Evolutionary conservation across 2,329 filamentous ascomycete species (phyloP), one percentile per base, ranked within the genome.

Genomic region (Zymoseptoria passerinii): DNA sequence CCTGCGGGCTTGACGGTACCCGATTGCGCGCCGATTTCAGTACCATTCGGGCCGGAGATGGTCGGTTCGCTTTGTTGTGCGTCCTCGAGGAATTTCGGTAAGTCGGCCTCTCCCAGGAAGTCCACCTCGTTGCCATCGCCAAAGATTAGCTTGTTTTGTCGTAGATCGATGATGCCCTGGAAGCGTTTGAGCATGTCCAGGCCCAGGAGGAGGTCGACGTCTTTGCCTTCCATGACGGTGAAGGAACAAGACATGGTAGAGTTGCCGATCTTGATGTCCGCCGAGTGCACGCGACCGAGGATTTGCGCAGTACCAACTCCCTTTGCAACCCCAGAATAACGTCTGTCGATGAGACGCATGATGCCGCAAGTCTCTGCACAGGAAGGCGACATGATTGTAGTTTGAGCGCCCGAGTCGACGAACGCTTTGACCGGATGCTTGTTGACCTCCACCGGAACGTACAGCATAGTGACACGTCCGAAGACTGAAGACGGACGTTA

Each of bases 191-290:
- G 81, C 90, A 99, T 99, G 73, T 99, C 94, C 49, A 99, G 78
- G 3, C 94, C 94, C 10, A 99, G 83, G 1, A 99, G 82, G 18
- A 99, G 80, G 72, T 97, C 94, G 23, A 99, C 94, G 55, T 90
- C 86, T 75, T 97, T 99, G 64, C 94, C 94, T 76, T 99, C 94
- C 94, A 99, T 99, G 70, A 99, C 94, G 2, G 94, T 99, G 74
- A 99, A 99, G 60, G 91, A 94, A 76, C 92, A 97, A 2, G 92
- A 87, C 66, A 99, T 80, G 71, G 90, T 91, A 62, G 92, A 83
- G 49, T 82, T 84, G 55, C 92, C 94, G 66, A 99, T 94, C 74
- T 90, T 92, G 74, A 99, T 95, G 74, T 92, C 90, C 8, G 94
- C 94, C 20, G 90, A 90, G 74, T 99, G 94, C 3, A 99, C 94